A percentile compares a stretch with the other conserved stretches of the same genome.
Conservation (phyloP, 1,284 basidiomycete species). For the Trametes versicolor region DNA sequence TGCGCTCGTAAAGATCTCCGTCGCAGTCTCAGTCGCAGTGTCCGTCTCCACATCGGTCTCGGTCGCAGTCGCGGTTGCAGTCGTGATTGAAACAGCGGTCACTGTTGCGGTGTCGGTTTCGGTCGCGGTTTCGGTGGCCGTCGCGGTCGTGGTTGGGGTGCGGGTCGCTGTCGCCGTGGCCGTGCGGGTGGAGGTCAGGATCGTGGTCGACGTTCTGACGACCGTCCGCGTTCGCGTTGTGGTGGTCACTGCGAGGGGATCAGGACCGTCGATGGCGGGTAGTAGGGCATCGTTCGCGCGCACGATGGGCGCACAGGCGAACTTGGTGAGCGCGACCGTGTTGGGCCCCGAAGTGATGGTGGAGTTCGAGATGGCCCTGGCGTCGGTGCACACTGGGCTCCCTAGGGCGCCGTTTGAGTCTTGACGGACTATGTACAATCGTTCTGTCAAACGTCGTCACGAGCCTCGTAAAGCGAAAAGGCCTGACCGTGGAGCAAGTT, state of each 20-base stretch:
- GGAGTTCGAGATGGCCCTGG: background rate
- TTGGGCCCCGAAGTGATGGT: background rate
- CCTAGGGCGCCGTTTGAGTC: background rate
- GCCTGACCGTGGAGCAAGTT: background rate
- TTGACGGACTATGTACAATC: background rate
- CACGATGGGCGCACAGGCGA: background rate
- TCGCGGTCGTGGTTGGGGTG: background rate
- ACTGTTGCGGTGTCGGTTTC: background rate
- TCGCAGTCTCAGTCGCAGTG: background rate
- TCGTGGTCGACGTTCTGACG: background rate
- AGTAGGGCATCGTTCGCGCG: background rate
- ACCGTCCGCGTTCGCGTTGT: background rate
- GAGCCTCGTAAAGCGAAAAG: background rate
- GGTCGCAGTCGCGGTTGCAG: background rate
- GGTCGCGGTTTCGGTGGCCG: background rate
- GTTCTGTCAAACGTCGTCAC: background rate
- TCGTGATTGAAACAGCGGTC: background rate
- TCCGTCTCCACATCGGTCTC: background rate
- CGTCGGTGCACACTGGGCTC: background rate
- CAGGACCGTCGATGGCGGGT: background rate
- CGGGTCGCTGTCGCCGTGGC: background rate
- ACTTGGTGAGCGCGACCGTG: background rate
- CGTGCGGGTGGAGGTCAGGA: background rate
- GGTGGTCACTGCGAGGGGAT: background rate
- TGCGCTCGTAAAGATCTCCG: background rate